Evolutionary conservation across 2,329 filamentous ascomycete genomes (phyloP).

Genomic region (Fusarium beomiforme): DNA sequence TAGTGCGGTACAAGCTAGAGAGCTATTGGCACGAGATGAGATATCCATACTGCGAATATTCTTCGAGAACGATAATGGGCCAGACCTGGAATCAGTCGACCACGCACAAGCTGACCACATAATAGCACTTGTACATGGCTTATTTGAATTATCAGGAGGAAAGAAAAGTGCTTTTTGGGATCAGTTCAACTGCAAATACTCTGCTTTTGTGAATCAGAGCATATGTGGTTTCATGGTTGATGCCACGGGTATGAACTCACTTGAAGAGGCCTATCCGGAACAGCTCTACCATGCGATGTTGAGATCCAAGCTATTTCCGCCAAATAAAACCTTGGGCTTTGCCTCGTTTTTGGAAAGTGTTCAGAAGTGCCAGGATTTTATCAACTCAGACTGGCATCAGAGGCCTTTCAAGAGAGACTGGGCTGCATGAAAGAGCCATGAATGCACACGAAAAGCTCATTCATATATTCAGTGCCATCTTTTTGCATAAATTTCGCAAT

Average conservation of each 20-base stretch:
- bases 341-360: background rate
- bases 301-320: background rate
- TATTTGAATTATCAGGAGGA: background rate
- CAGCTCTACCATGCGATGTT: background rate
- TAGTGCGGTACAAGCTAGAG: background rate
- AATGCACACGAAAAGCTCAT: too few species aligned
- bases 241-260: background rate
- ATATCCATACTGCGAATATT: background rate
- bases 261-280: background rate
- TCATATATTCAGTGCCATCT: too few species aligned
- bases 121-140: background rate
- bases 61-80: background rate
- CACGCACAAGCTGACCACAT: background rate
- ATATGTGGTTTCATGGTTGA: background rate
- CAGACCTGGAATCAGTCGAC: background rate
- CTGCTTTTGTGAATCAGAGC: background rate
- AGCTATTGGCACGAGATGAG: background rate
- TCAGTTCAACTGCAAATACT: background rate
- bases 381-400: background rate
- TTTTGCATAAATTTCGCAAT: too few species aligned
- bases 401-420: background rate
- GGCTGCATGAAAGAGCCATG: background rate
- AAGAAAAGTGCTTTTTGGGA: background rate
- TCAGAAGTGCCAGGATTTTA: background rate
- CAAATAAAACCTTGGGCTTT: background rate